phyloP scores from a whole-genome alignment of 2,329 filamentous ascomycete genomes.

The Curvularia spicifera region DNA sequence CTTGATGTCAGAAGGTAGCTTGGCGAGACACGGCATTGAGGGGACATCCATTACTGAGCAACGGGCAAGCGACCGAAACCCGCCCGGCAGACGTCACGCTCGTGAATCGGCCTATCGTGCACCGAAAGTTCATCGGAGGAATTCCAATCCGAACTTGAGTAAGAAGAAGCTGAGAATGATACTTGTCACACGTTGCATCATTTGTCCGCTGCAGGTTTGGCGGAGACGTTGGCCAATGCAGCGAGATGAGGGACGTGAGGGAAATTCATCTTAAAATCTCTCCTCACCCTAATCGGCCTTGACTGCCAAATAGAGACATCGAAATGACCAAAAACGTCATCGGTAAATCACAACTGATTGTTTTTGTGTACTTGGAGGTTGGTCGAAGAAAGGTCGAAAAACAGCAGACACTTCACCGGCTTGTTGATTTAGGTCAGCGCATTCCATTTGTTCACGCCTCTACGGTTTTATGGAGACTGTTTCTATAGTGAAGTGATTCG shows the following conservation, averaged over 20 bases:
- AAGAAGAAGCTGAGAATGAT: too few relatives aligned
- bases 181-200: neutral
- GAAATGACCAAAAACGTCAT: too few relatives aligned
- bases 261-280: neutral
- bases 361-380: too few relatives aligned
- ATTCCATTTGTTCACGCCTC: too few relatives aligned
- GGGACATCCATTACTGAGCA: neutral
- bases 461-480: too few relatives aligned
- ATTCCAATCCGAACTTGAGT: neutral
- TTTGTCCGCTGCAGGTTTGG: neutral
- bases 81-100: neutral
- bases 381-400: too few relatives aligned
- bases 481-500: too few relatives aligned
- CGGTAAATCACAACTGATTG: too few relatives aligned
- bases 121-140: neutral
- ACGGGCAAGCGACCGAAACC: neutral
- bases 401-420: too few relatives aligned
- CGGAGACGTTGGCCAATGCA: neutral
- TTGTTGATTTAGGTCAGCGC: too few relatives aligned
- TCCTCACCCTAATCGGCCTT: neutral
- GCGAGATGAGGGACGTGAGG: neutral
- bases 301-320: too few relatives aligned
- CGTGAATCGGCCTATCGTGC: neutral
- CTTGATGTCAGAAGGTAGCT: conserved; percentile 1
- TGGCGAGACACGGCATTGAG: neutral